Percentiles rank a stretch among this genome's conserved stretches.
phyloP scores from a whole-genome alignment of 805 yeast genomes.

The Diddensiella caesifluorescens region DNA sequence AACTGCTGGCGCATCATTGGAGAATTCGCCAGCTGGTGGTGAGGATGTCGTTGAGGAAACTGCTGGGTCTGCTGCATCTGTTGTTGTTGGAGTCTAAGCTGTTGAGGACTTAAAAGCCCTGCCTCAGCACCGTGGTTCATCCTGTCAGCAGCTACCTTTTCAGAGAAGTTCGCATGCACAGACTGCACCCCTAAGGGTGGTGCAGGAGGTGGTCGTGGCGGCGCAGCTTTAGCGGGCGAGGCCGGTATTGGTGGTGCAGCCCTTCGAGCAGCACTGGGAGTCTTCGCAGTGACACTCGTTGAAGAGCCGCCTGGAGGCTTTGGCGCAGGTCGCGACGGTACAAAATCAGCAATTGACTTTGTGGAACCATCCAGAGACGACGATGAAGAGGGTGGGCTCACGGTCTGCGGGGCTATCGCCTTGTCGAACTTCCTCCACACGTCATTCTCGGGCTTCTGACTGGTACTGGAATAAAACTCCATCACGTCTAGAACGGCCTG shows the following conservation, averaged over 20 bases:
- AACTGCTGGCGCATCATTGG: constrained; percentile 13
- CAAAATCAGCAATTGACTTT: constrained; percentile 14
- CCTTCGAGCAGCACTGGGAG: constrained; percentile 5
- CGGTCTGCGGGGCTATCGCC: constrained; percentile 11
- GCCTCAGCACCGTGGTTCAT: constrained; percentile 6
- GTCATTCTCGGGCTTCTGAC: constrained; percentile 22
- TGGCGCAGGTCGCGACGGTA: constrained; percentile 32
- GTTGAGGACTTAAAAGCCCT: constrained; percentile 29
- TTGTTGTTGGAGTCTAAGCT: constrained; percentile 33
- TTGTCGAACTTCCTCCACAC: constrained; percentile 29
- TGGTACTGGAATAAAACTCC: constrained; percentile 53
- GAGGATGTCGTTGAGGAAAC: constrained; percentile 22
- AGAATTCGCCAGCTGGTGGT: constrained; percentile 18
- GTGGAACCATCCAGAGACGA: constrained; percentile 5
- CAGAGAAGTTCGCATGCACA: constrained; percentile 24
- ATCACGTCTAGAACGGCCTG: constrained; percentile 91
- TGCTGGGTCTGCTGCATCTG: constrained; percentile 23
- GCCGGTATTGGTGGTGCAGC: constrained; percentile 9
- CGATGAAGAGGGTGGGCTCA: neutral
- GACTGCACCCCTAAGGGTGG: constrained; percentile 39
- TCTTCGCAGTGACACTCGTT: constrained; percentile 6
- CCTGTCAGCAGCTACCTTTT: constrained; percentile 18
- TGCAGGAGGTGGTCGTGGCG: constrained; percentile 38
- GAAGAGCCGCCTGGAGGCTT: constrained; percentile 25
- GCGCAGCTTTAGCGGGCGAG: constrained; percentile 25